A percentile compares a stretch with the other conserved stretches of the same genome.
phyloP scores from a whole-genome alignment of 2,329 filamentous ascomycete species.

The Rhexocercosporidium sp. region DNA sequence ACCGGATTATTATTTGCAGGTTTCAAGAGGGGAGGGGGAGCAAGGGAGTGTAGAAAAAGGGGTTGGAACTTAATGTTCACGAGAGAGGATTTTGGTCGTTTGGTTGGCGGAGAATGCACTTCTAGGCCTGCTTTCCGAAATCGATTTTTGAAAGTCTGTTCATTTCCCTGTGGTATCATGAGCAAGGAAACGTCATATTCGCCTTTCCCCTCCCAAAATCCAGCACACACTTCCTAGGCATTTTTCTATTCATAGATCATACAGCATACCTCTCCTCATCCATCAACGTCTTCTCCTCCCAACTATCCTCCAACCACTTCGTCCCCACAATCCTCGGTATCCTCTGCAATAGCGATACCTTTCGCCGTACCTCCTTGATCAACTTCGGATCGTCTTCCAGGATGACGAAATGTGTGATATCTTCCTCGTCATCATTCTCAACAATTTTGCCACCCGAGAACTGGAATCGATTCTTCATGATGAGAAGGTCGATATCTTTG shows the following conservation, averaged over 20 bases:
- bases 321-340: conserved; percentile 73
- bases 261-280: conserved; percentile 72
- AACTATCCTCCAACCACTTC: conserved; percentile 80
- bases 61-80: too few species aligned
- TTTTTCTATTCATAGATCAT: not conserved
- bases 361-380: conserved; percentile 51
- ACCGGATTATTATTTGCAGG: not conserved
- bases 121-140: too few species aligned
- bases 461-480: conserved; percentile 61
- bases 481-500: conserved; percentile 44
- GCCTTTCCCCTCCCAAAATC: too few species aligned
- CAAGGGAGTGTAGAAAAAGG: not conserved
- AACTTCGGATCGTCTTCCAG: conserved; percentile 48
- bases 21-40: not conserved
- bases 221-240: not conserved
- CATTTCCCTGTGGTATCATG: too few species aligned
- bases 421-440: conserved; percentile 54
- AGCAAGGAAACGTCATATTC: too few species aligned
- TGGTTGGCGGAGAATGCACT: too few species aligned
- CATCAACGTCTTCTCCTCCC: conserved; percentile 76
- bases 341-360: conserved; percentile 50
- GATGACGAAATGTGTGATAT: conserved; percentile 77
- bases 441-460: conserved; percentile 72
- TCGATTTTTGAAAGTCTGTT: too few species aligned
- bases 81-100: too few species aligned